Evolutionary conservation across 2,329 filamentous ascomycete genomes (phyloP).

Genomic region (Penicillium sp.): DNA sequence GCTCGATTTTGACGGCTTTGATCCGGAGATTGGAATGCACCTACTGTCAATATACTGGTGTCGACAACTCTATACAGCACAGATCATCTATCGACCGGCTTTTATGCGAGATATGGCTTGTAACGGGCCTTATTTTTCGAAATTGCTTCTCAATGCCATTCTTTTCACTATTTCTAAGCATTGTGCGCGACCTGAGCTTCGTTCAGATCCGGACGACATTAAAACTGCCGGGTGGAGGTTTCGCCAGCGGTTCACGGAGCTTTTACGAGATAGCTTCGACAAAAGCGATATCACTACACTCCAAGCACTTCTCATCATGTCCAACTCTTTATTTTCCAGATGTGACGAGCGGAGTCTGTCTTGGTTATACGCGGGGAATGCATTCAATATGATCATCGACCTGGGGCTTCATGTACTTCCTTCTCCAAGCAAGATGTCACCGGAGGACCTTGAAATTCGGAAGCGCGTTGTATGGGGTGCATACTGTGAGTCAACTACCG

Average conservation of each 20-base stretch:
- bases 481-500: constrained; percentile 31
- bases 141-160: constrained; percentile 55
- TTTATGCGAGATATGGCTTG: constrained; percentile 56
- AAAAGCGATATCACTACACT: constrained; percentile 56
- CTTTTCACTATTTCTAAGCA: constrained; percentile 51
- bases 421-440: constrained; percentile 41
- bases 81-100: constrained; percentile 53
- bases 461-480: constrained; percentile 50
- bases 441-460: constrained; percentile 50
- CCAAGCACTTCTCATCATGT: constrained; percentile 55
- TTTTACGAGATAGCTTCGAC: constrained; percentile 51
- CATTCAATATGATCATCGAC: constrained; percentile 56
- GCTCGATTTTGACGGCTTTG: constrained; percentile 59
- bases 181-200: constrained; percentile 47
- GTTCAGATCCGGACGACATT: constrained; percentile 48
- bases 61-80: constrained; percentile 52
- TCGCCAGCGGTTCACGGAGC: constrained; percentile 48
- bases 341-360: constrained; percentile 54
- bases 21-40: constrained; percentile 55
- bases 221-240: constrained; percentile 54
- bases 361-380: constrained; percentile 56
- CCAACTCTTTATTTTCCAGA: constrained; percentile 52
- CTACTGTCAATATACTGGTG: constrained; percentile 56
- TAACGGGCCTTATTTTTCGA: constrained; percentile 54
- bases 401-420: constrained; percentile 50